Evolutionary conservation across 176 grass and related monocot species (phyloP).

Genomic region (Ampelocalamus luodianensis): DNA sequence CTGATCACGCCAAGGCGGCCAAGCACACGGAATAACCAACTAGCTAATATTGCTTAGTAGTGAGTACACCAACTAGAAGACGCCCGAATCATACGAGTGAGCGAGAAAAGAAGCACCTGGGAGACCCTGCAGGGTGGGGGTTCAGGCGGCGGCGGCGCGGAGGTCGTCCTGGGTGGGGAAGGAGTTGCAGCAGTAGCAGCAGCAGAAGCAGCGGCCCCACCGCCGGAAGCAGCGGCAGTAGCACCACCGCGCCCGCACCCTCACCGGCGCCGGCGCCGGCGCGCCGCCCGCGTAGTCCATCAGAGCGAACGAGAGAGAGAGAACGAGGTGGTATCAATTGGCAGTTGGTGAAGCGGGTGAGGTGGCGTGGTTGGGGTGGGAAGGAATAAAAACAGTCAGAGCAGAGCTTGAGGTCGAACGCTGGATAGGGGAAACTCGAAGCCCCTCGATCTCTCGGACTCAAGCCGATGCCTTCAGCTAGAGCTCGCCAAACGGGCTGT

Average conservation of each 20-base stretch:
- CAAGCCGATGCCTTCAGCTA: too few species aligned
- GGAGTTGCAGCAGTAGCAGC: slow-evolving; percentile 53
- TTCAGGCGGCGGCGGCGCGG: not conserved
- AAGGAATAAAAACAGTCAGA: not conserved
- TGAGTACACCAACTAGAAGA: not conserved
- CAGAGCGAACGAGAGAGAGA: not conserved
- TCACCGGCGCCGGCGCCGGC: not conserved
- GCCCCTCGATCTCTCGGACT: too few species aligned
- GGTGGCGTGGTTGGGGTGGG: not conserved
- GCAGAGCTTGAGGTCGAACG: not conserved
- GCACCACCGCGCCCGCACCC: slow-evolving; percentile 41
- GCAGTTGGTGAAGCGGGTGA: not conserved
- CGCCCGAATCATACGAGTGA: not conserved
- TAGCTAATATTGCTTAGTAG: not conserved
- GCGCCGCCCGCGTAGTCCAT: slow-evolving; percentile 45
- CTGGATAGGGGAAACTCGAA: too few species aligned
- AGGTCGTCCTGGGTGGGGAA: slow-evolving; percentile 31
- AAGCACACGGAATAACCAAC: not conserved
- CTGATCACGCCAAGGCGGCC: not conserved
- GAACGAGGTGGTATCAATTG: not conserved
- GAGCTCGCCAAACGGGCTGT: too few species aligned
- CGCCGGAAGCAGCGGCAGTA: slow-evolving; percentile 60
- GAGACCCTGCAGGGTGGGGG: not conserved
- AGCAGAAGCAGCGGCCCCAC: slow-evolving; percentile 52
- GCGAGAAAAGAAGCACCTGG: slow-evolving; percentile 1